Base-by-base conservation (phyloP, 192 early-diverging fungal genomes). In the Haplosporangium gracile region DNA sequence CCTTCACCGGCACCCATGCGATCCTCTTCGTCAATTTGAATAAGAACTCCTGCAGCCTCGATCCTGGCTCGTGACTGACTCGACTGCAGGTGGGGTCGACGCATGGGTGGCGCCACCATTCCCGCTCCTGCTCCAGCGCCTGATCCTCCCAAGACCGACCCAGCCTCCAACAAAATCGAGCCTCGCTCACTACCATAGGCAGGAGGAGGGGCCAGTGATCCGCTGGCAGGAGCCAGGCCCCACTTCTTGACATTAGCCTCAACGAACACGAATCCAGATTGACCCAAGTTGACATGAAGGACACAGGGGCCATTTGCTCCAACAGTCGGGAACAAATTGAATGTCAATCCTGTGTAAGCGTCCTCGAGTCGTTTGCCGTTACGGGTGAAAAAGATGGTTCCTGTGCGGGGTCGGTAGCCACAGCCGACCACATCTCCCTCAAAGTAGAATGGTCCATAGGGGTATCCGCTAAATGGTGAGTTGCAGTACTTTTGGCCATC, bases 191-290 rank as follows among this genome's bases (percentile, higher is more conserved):
- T 91, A 20, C 95, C 95, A 84, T 96, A 96, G 1, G 95, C 91
- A 18, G 95, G 95, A 34, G 95, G 95, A 39, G 95, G 95, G 24
- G 89, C 88, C 18, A 93, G 75, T 6, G 94, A 90, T 49, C 95
- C 95, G 80, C 93, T 91, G 10, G 93, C 84, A 15, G 95, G 94
- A 1, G 94, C 95, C 34, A 96, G 87, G 0, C 95, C 95, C 95
- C 95, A 96, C 72, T 95, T 94, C 90, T 95, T 95, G 49, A 96
- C 95, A 78, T 96, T 96, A 55, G 95, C 95, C 77, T 96, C 95
- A 7, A 96, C 91, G 89, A 96, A 96, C 10, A 96, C 95, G 86
- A 95, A 96, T 16, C 95, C 95, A 45, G 92, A 90, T 81, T 96
- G 95, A 22, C 95, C 95, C 90, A 96, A 92, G 88, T 96, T 96